phyloP scores from a whole-genome alignment of 1,284 basidiomycete genomes.

The Microbotryum silenes-acaulis region DNA sequence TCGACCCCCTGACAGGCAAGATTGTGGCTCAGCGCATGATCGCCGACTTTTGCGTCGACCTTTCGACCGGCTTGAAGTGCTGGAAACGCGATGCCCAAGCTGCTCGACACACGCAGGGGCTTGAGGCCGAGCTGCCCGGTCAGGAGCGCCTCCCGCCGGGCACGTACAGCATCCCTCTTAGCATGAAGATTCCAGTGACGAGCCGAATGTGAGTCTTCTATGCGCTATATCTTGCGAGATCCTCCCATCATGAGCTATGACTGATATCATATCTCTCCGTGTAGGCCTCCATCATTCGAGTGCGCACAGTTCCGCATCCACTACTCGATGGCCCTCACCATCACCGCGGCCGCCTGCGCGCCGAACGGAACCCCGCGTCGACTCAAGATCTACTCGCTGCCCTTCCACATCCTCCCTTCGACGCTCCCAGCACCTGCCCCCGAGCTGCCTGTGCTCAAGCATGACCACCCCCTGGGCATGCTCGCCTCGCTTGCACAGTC shows the following conservation, averaged over 20 bases:
- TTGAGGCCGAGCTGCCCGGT: constrained; percentile 10
- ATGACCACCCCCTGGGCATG: constrained; percentile 33
- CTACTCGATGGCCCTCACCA: constrained; percentile 39
- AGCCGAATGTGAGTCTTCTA: no score
- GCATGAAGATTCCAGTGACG: constrained; percentile 36
- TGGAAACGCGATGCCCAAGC: constrained; percentile 38
- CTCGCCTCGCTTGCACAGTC: constrained; percentile 33
- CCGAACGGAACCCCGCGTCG: constrained; percentile 33
- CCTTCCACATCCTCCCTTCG: constrained; percentile 38
- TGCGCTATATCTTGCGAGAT: no score
- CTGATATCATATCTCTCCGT: constrained; percentile 25
- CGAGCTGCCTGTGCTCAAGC: constrained; percentile 32
- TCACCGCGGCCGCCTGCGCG: constrained; percentile 30
- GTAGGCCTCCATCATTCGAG: constrained; percentile 38
- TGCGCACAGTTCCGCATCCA: constrained; percentile 36
- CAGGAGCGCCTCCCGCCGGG: constrained; percentile 34
- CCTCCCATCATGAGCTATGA: constrained; percentile 25
- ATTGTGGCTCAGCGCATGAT: constrained; percentile 36
- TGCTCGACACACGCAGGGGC: constrained; percentile 4
- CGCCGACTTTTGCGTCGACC: constrained; percentile 39
- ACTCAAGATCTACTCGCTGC: constrained; percentile 37
- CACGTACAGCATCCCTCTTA: constrained; percentile 38
- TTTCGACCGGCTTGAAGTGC: constrained; percentile 35
- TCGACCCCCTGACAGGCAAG: constrained; percentile 27
- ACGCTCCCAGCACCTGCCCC: constrained; percentile 34